Evolutionary conservation across 331 rosid species (phyloP).

Genomic region (Cydonia oblonga): DNA sequence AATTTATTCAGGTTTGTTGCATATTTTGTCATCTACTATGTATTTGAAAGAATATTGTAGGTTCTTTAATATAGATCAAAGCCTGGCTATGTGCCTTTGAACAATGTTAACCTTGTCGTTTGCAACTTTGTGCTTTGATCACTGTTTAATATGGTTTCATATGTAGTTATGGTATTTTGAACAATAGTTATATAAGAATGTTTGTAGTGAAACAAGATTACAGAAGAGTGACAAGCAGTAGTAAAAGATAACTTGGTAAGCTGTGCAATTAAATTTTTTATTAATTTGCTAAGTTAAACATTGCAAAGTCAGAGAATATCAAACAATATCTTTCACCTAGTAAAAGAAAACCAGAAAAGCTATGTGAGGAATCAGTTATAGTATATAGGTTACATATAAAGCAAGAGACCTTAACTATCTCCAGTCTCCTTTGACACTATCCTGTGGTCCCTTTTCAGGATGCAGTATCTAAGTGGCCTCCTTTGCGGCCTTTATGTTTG

Average conservation of each 20-base stretch:
- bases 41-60: background rate
- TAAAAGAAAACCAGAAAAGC: background rate
- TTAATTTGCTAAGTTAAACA: background rate
- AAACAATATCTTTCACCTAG: background rate
- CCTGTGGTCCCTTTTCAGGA: constrained; percentile 30
- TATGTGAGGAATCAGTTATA: background rate
- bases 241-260: background rate
- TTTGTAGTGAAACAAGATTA: background rate
- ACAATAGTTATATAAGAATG: background rate
- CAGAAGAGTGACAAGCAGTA: background rate
- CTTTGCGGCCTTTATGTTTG: constrained; percentile 72
- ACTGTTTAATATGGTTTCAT: background rate
- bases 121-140: background rate
- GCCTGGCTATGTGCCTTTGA: background rate
- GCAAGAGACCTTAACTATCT: background rate
- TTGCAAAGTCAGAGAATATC: background rate
- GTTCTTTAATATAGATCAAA: background rate
- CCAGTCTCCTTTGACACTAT: background rate
- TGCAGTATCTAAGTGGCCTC: constrained; percentile 66
- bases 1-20: constrained; percentile 65
- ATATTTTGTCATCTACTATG: background rate
- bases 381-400: background rate
- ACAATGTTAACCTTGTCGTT: background rate
- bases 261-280: background rate
- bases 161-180: no score